Conservation (phyloP, 2,329 filamentous ascomycete species). For the Scortechinia acanthostroma region DNA sequence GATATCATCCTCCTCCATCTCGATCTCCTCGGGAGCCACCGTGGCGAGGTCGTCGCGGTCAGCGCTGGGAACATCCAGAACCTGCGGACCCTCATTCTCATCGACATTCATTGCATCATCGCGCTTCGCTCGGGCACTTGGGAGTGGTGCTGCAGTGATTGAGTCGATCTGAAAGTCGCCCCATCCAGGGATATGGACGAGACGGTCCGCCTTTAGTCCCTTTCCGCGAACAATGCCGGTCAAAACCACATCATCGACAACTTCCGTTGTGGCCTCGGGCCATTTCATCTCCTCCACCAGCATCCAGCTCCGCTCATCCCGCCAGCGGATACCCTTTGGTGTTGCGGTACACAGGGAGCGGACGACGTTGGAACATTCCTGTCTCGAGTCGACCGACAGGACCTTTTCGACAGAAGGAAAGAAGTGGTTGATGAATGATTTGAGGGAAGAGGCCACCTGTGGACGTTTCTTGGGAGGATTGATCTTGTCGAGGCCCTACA, state of each 20-base stretch:
- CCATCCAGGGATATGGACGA: conserved; percentile 89
- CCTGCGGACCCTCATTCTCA: conserved; percentile 37
- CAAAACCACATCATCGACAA: conserved; percentile 60
- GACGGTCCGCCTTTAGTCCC: conserved; percentile 78
- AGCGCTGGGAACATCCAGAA: conserved; percentile 63
- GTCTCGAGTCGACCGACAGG: conserved; percentile 77
- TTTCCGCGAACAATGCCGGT: conserved; percentile 82
- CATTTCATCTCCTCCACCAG: conserved; percentile 76
- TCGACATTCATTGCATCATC: conserved; percentile 64
- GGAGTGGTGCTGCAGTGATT: conserved; percentile 70
- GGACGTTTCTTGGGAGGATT: conserved; percentile 73
- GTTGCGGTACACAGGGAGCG: conserved; percentile 84
- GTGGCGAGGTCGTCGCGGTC: conserved; percentile 79
- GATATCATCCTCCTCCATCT: conserved; percentile 50
- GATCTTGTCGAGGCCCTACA: conserved; percentile 67
- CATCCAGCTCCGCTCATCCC: conserved; percentile 94
- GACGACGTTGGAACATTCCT: conserved; percentile 86
- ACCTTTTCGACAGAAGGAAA: conserved; percentile 88
- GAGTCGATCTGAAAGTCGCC: conserved; percentile 88
- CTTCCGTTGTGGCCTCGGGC: conserved; percentile 34
- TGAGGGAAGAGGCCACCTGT: conserved; percentile 74
- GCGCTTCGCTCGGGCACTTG: conserved; percentile 51
- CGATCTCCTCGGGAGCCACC: conserved; percentile 77
- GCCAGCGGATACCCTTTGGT: conserved; percentile 90
- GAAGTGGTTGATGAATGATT: conserved; percentile 89